These are phyloP conservation scores for Exutisphaerella laricina DNA, from an alignment of 2,329 filamentous ascomycete species.

Conservation along the genomic window DNA sequence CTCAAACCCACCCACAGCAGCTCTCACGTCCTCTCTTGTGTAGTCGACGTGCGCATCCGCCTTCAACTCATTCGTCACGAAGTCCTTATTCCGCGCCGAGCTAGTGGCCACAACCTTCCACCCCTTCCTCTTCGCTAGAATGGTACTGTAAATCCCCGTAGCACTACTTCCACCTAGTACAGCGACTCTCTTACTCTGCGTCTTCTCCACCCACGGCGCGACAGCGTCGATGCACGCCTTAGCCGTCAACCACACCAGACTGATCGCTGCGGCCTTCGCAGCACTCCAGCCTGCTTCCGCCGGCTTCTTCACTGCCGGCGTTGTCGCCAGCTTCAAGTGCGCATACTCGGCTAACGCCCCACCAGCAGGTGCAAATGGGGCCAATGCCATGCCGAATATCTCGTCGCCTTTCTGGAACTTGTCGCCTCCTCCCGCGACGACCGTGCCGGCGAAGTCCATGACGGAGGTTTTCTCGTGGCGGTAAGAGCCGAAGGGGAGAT, in stretches of 20 bases:
- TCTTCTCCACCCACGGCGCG: slow-evolving; percentile 23
- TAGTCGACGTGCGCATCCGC: slow-evolving; percentile 63
- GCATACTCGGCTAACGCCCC: slow-evolving; percentile 30
- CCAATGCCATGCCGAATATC: slow-evolving; percentile 31
- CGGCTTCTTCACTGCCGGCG: slow-evolving; percentile 28
- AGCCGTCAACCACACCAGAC: slow-evolving; percentile 32
- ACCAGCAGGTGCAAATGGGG: slow-evolving; percentile 22
- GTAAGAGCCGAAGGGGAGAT: slow-evolving; percentile 20
- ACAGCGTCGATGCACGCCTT: slow-evolving; percentile 29
- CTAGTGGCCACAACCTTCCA: slow-evolving; percentile 46
- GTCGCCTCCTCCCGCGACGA: slow-evolving; percentile 23
- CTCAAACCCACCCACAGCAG: slow-evolving; percentile 45
- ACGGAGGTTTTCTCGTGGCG: slow-evolving; percentile 27
- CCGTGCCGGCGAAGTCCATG: slow-evolving; percentile 32
- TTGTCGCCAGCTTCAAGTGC: slow-evolving; percentile 24
- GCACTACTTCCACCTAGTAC: slow-evolving; percentile 30
- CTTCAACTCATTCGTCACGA: slow-evolving; percentile 51
- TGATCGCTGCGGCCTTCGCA: slow-evolving; percentile 30
- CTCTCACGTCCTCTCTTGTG: slow-evolving; percentile 45
- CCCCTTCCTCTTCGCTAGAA: slow-evolving; percentile 29
- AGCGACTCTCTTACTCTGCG: slow-evolving; percentile 25
- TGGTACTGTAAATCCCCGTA: slow-evolving; percentile 32
- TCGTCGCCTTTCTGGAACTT: slow-evolving; percentile 29
- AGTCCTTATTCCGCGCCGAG: slow-evolving; percentile 52
- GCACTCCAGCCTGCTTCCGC: slow-evolving; percentile 26